phyloP scores from a whole-genome alignment of 2,329 filamentous ascomycete genomes.

The Aspergillus pseudoglaucus region DNA sequence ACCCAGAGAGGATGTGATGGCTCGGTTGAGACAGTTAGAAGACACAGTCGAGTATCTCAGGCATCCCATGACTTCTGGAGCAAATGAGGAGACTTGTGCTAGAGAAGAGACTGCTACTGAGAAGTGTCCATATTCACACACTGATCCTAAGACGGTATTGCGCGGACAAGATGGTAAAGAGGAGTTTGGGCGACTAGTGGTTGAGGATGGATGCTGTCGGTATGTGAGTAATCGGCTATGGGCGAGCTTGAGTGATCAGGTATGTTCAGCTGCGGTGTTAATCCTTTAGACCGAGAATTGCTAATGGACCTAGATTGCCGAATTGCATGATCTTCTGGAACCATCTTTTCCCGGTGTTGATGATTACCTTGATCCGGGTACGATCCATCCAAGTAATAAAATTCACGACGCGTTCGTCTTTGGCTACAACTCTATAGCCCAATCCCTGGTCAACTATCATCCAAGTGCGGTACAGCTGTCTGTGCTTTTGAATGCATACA shows the following conservation, averaged over 20 bases:
- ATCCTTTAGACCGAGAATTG: neutral
- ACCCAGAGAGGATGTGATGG: too few species aligned
- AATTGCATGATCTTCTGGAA: conserved; percentile 8
- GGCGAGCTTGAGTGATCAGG: conserved; percentile 10
- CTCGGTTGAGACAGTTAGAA: too few species aligned
- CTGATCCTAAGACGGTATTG: too few species aligned
- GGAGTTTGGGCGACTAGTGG: conserved; percentile 5
- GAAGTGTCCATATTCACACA: too few species aligned
- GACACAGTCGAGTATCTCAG: too few species aligned
- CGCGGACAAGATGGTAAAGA: too few species aligned
- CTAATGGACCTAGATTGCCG: conserved; percentile 4
- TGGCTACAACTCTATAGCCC: neutral
- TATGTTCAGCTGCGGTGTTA: neutral
- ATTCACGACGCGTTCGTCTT: neutral
- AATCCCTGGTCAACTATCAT: neutral
- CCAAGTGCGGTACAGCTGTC: conserved; percentile 3
- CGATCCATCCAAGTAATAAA: neutral
- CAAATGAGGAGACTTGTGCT: too few species aligned
- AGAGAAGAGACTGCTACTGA: too few species aligned
- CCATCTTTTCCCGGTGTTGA: neutral
- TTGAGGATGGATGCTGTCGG: conserved; percentile 7
- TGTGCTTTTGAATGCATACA: conserved; percentile 12
- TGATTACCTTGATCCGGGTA: too few species aligned
- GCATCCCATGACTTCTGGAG: too few species aligned
- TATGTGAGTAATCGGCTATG: conserved; percentile 13